A percentile compares a stretch with the other conserved stretches of the same genome.
These are phyloP conservation scores for Whalleya microplaca DNA, from an alignment of 2,329 filamentous ascomycete genomes.

Conservation along the genomic window DNA sequence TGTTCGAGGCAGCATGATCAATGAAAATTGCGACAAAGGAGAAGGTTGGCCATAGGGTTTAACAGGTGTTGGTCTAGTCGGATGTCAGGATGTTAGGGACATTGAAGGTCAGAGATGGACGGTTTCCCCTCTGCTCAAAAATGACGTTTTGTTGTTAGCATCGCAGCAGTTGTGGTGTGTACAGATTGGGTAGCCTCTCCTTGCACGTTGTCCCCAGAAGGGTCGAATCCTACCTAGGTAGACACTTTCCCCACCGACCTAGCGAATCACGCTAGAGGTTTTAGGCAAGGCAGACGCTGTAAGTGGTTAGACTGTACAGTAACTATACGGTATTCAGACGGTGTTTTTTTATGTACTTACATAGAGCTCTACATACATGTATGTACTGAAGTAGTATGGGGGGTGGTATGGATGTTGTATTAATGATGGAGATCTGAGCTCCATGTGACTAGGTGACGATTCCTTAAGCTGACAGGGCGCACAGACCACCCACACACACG, in stretches of 20 bases:
- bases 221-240: constrained; percentile 10
- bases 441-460: too few relatives aligned
- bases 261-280: constrained; percentile 7
- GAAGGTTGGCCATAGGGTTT: background rate
- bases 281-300: background rate
- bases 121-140: constrained; percentile 14
- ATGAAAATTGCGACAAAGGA: constrained; percentile 4
- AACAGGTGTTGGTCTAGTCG: background rate
- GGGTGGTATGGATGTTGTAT: too few relatives aligned
- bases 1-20: constrained; percentile 13
- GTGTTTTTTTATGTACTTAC: too few relatives aligned
- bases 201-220: background rate
- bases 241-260: constrained; percentile 15
- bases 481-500: too few relatives aligned
- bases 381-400: too few relatives aligned
- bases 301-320: background rate
- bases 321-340: background rate
- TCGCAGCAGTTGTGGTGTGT: background rate
- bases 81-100: background rate
- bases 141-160: constrained; percentile 25
- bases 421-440: too few relatives aligned
- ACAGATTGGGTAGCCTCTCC: background rate
- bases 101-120: constrained; percentile 2
- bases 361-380: too few relatives aligned
- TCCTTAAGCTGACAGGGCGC: too few relatives aligned